These are phyloP conservation scores for Daldinia sp. DNA, from an alignment of 2,329 filamentous ascomycete genomes.

Conservation along the genomic window DNA sequence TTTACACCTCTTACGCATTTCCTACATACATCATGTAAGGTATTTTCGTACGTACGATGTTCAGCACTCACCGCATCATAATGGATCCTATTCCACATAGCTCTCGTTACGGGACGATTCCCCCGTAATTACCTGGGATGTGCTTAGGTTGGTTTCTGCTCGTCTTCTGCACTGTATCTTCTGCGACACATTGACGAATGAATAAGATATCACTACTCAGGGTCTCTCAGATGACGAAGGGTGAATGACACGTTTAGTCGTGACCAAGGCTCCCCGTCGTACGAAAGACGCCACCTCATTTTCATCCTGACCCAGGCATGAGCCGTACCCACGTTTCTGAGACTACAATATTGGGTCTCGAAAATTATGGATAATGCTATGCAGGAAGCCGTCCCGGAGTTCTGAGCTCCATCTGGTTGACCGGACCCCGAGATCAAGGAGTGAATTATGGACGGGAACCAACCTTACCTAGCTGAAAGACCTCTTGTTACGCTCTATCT, in stretches of 20 bases:
- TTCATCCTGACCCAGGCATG: conserved; percentile 27
- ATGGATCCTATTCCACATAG: conserved; percentile 10
- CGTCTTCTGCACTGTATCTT: conserved; percentile 33
- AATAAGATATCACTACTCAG: conserved; percentile 23
- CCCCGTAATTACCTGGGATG: conserved; percentile 22
- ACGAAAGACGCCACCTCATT: conserved; percentile 35
- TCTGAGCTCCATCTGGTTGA: conserved; percentile 15
- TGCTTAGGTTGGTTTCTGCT: neutral
- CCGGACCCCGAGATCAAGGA: conserved; percentile 32
- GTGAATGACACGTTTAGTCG: conserved; percentile 16
- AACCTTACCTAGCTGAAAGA: conserved; percentile 19
- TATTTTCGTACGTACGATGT: conserved; percentile 22
- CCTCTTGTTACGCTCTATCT: conserved; percentile 1
- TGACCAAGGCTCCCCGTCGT: conserved; percentile 24
- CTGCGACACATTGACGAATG: conserved; percentile 33
- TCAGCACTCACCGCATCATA: neutral
- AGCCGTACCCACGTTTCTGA: conserved; percentile 26
- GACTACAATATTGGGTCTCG: conserved; percentile 32
- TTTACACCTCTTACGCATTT: neutral
- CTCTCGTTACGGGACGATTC: conserved; percentile 8
- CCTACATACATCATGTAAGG: neutral
- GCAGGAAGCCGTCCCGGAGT: conserved; percentile 38
- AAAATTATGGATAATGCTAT: conserved; percentile 33
- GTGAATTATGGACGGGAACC: conserved; percentile 32
- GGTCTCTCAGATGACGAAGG: no score